phyloP scores from a whole-genome alignment of 1,284 basidiomycete genomes.

The Ceratobasidium papillatum region DNA sequence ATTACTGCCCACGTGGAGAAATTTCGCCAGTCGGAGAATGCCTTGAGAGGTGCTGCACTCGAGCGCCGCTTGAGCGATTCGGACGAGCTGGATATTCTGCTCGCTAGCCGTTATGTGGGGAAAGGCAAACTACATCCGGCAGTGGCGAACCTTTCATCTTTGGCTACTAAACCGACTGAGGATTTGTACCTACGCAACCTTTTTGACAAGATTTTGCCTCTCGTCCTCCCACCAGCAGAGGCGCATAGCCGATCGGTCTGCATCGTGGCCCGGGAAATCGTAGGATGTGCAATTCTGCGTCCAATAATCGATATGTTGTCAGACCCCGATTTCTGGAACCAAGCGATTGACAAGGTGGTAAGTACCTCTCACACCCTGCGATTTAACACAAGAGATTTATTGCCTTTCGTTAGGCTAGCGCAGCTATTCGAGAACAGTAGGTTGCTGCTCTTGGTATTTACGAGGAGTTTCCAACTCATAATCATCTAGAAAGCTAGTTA shows the following conservation, averaged over 20 bases:
- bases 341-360: constrained; percentile 88
- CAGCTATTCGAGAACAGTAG: constrained; percentile 88
- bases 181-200: constrained; percentile 82
- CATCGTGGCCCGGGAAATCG: constrained; percentile 82
- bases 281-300: constrained; percentile 81
- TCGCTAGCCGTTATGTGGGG: constrained; percentile 79
- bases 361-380: constrained; percentile 50
- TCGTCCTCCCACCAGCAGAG: constrained; percentile 80
- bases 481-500: constrained; percentile 72
- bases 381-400: not conserved
- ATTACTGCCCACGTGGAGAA: constrained; percentile 89
- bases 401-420: constrained; percentile 69
- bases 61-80: constrained; percentile 83
- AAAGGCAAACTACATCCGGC: constrained; percentile 79
- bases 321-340: constrained; percentile 97
- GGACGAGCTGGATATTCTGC: constrained; percentile 83
- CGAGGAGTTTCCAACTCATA: constrained; percentile 1
- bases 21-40: constrained; percentile 90
- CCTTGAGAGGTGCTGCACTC: constrained; percentile 75
- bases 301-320: constrained; percentile 91
- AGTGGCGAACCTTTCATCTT: constrained; percentile 84
- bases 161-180: constrained; percentile 88
- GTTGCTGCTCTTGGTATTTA: constrained; percentile 49
- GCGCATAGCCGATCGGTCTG: constrained; percentile 72
- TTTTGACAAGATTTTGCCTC: constrained; percentile 73